Evolutionary conservation across 2,329 filamentous ascomycete species (phyloP), one percentile per base, ranked within the genome.

Genomic region (Beauveria sp.): DNA sequence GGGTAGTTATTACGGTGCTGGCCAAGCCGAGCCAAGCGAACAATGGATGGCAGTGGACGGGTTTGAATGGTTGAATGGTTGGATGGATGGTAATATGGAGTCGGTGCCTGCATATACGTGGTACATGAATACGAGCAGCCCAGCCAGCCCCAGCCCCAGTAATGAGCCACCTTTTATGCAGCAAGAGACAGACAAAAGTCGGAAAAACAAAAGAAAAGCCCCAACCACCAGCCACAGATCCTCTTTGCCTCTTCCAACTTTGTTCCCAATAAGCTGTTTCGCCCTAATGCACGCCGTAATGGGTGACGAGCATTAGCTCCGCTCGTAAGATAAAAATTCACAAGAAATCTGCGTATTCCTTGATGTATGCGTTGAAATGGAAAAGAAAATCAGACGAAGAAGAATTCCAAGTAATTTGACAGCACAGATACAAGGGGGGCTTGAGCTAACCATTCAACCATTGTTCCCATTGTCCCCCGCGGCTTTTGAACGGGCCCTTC

Each of bases 61-160:
- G 26, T 3, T 2, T 16, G 26, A 31, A 14, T 9, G 5, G 48
- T n/a, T 51, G 26, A 34, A 20, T 28, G 20, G 16, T 24, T 24
- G 22, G 16, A 24, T 18, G 31, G 22, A 34, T 28, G 34, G 34
- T 34, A 34, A 12, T 34, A 50, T 58, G 55, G 55, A 58, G 55
- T 50, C 55, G 45, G 55, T 58, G 55, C 55, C 55, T 58, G 55
- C 55, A 58, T 31, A 58, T 58, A 58, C 45, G 55, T 50, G 55
- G 45, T 49, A 58, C 43, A 40, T 58, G 55, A 58, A 58, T 58
- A 58, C 55, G 55, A 58, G 28, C 5, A 14, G 28, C 24, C 57
- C 57, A 43, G 55, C 43, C 26, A 40, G n/a, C 24, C 43, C 24
- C 45, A 58, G 55, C 56, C 56, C 45, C 22, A 26, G 10, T 28